Percentiles rank a stretch among this genome's conserved stretches.
Conservation (phyloP, 2,329 filamentous ascomycete genomes). For the Ascosphaera apis region DNA sequence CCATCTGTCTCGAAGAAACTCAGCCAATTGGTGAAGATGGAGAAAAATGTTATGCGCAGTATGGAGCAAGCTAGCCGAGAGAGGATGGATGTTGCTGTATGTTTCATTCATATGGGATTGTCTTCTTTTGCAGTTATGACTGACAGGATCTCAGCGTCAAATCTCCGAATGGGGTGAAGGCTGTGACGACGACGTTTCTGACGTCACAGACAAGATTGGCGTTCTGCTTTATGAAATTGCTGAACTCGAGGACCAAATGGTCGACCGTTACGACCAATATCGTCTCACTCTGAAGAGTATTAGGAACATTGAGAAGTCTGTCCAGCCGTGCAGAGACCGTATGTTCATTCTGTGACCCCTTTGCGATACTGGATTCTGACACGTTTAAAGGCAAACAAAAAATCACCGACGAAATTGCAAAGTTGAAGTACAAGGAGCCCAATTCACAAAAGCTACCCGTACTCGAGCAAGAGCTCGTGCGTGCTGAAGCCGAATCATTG, state of each 20-base stretch:
- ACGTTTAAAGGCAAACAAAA: slow-evolving; percentile 65
- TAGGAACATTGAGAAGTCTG: slow-evolving; percentile 94
- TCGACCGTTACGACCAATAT: slow-evolving; percentile 98
- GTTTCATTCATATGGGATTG: slow-evolving; percentile 16
- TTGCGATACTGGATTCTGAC: slow-evolving; percentile 1
- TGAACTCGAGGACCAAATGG: slow-evolving; percentile 93
- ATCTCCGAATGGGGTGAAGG: slow-evolving; percentile 91
- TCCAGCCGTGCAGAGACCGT: slow-evolving; percentile 78
- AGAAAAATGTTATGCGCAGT: slow-evolving; percentile 99
- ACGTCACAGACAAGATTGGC: slow-evolving; percentile 96
- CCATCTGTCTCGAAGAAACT: slow-evolving; percentile 94
- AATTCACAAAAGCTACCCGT: slow-evolving; percentile 96
- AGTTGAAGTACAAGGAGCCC: slow-evolving; percentile 98
- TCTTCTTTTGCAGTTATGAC: slow-evolving; percentile 1
- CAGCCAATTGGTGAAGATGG: slow-evolving; percentile 96
- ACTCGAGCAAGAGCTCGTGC: slow-evolving; percentile 93
- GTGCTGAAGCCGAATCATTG: slow-evolving; percentile 94
- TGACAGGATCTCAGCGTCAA: slow-evolving; percentile 51
- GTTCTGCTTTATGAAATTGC: slow-evolving; percentile 96
- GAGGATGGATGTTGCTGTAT: slow-evolving; percentile 93
- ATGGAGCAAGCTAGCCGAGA: slow-evolving; percentile 87
- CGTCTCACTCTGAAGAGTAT: slow-evolving; percentile 98
- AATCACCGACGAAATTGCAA: slow-evolving; percentile 95
- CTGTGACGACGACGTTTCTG: slow-evolving; percentile 92
- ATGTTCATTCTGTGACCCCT: slow-evolving; percentile 2